Percentiles rank a stretch among this genome's conserved stretches.
Conservation (phyloP, 1,139 yeast species). For the Pichia sp. region DNA sequence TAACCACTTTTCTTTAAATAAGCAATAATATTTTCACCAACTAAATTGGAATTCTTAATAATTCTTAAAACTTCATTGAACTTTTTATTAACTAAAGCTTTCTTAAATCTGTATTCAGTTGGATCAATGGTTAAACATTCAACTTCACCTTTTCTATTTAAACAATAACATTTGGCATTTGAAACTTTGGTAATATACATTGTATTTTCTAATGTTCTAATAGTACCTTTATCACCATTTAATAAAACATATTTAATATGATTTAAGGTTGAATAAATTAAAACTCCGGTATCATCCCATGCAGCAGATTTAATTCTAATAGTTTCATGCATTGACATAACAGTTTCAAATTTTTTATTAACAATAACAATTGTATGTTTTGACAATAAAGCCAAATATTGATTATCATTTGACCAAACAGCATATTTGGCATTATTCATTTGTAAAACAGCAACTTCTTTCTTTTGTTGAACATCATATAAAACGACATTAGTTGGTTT, state of each 20-base stretch:
- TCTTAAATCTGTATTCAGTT: slow-evolving; percentile 94
- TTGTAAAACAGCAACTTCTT: slow-evolving; percentile 61
- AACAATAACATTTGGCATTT: slow-evolving; percentile 69
- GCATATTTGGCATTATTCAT: slow-evolving; percentile 84
- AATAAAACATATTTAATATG: slow-evolving; percentile 90
- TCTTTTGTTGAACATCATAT: slow-evolving; percentile 91
- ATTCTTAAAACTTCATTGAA: slow-evolving; percentile 89
- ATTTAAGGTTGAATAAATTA: slow-evolving; percentile 88
- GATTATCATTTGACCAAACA: slow-evolving; percentile 84
- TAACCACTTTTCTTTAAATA: slow-evolving; percentile 93
- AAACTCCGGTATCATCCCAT: slow-evolving; percentile 93
- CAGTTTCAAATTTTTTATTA: slow-evolving; percentile 66
- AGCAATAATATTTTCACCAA: slow-evolving; percentile 95
- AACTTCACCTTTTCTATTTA: slow-evolving; percentile 81
- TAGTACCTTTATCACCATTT: slow-evolving; percentile 93
- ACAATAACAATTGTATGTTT: slow-evolving; percentile 92
- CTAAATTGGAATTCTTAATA: slow-evolving; percentile 82
- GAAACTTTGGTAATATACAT: slow-evolving; percentile 70
- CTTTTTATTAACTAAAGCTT: slow-evolving; percentile 83
- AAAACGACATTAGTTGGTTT: slow-evolving; percentile 68
- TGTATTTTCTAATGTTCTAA: slow-evolving; percentile 89
- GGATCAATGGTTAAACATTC: slow-evolving; percentile 82
- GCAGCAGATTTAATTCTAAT: slow-evolving; percentile 96
- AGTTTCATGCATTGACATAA: slow-evolving; percentile 91
- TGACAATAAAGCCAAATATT: slow-evolving; percentile 79